Percentiles rank a stretch among this genome's conserved stretches.
phyloP scores from a whole-genome alignment of 176 grass and related monocot genomes.

The Tuctoria greenei region DNA sequence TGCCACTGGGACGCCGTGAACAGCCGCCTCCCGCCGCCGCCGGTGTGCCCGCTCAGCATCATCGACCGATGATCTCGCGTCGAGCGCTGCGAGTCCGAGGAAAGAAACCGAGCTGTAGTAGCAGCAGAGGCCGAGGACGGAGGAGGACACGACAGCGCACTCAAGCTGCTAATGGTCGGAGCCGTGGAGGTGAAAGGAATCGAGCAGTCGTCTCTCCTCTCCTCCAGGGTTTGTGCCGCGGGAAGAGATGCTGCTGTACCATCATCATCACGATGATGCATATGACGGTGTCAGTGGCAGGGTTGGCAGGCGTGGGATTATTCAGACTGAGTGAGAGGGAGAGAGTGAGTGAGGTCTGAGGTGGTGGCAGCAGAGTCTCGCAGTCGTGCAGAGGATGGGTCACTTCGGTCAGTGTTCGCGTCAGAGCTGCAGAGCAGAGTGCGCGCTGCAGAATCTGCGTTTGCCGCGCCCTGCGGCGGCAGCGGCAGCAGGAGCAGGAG shows the following conservation, averaged over 20 bases:
- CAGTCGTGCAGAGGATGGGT: slow-evolving; percentile 64
- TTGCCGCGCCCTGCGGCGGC: not conserved
- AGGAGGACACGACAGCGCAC: too few species aligned
- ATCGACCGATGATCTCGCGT: not conserved
- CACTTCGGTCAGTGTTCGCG: slow-evolving; percentile 67
- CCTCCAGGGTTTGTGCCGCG: slow-evolving; percentile 25
- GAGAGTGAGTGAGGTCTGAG: not conserved
- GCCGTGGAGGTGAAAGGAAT: not conserved
- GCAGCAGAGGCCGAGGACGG: too few species aligned
- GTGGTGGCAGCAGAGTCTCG: not conserved
- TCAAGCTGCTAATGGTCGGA: too few species aligned
- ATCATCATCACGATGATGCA: not conserved
- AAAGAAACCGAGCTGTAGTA: too few species aligned
- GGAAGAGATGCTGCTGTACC: not conserved
- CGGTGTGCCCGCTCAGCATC: slow-evolving; percentile 60
- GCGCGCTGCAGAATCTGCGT: slow-evolving; percentile 57
- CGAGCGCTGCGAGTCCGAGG: too few species aligned
- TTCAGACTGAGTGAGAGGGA: not conserved
- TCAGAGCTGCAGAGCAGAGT: slow-evolving; percentile 42
- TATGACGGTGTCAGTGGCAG: slow-evolving; percentile 23
- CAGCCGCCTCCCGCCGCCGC: slow-evolving; percentile 39
- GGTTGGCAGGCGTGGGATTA: not conserved
- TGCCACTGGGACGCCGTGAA: slow-evolving; percentile 94
- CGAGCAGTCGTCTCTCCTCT: not conserved
- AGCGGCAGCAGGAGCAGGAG: not conserved